phyloP scores from a whole-genome alignment of 2,329 filamentous ascomycete genomes.

The Paecilomyces variotii region DNA sequence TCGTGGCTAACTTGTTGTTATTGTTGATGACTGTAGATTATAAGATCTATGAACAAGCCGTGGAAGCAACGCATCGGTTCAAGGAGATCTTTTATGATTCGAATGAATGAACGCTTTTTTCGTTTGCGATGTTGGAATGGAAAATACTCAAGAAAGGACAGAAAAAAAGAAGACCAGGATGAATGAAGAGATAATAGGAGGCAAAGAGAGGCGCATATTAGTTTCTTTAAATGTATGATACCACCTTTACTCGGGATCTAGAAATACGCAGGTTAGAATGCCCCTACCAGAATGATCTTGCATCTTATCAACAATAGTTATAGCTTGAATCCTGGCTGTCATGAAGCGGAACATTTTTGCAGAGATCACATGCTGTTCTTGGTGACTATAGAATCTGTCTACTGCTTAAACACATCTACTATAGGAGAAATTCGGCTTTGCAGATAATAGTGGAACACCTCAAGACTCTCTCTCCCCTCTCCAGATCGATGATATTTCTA shows the following conservation, averaged over 20 bases:
- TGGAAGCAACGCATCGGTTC: conserved; percentile 76
- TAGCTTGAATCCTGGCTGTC: not conserved
- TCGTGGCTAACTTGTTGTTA: not conserved
- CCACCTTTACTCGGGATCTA: not conserved
- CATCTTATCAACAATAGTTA: not conserved
- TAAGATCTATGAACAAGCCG: conserved; percentile 65
- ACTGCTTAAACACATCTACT: too few relatives aligned
- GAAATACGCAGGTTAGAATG: too few relatives aligned
- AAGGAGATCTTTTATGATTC: conserved; percentile 70
- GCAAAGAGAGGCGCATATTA: not conserved
- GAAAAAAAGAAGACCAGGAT: not conserved
- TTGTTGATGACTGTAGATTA: conserved; percentile 51
- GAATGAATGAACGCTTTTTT: conserved; percentile 6
- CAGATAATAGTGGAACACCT: too few relatives aligned
- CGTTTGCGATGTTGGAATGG: too few relatives aligned
- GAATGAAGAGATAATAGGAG: not conserved
- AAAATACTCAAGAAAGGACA: not conserved
- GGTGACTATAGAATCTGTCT: too few relatives aligned
- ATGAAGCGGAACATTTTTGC: not conserved
- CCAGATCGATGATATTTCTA: too few relatives aligned
- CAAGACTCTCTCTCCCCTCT: too few relatives aligned
- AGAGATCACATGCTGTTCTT: not conserved
- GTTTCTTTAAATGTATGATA: not conserved
- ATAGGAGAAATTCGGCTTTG: too few relatives aligned
- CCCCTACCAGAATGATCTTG: not conserved